These are phyloP conservation scores for Elongisporangium anandrum DNA, from an alignment of 352 stramenopile species.

Conservation along the genomic window DNA sequence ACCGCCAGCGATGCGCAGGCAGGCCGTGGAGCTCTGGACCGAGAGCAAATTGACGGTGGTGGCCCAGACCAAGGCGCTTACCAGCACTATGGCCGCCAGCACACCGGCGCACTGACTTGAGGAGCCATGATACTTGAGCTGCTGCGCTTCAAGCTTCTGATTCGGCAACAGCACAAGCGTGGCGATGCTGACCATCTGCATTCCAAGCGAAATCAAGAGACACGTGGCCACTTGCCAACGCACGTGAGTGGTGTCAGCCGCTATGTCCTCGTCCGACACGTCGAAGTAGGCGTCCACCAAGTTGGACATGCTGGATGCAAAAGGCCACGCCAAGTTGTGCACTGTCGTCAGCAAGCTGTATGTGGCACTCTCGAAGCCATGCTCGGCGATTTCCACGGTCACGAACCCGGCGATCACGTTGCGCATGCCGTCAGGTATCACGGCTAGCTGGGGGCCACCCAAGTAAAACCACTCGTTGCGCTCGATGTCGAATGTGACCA, in stretches of 20 bases:
- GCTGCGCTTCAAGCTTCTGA: slow-evolving; percentile 57
- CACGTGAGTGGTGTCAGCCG: slow-evolving; percentile 45
- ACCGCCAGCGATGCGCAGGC: slow-evolving; percentile 56
- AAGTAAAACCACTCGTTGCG: slow-evolving; percentile 74
- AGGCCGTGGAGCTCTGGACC: slow-evolving; percentile 58
- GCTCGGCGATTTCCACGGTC: slow-evolving; percentile 67
- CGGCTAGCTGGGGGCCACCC: slow-evolving; percentile 43
- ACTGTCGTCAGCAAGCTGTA: slow-evolving; percentile 66
- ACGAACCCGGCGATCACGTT: slow-evolving; percentile 56
- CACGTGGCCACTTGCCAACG: slow-evolving; percentile 59
- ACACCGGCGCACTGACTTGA: slow-evolving; percentile 38
- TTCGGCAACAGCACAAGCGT: slow-evolving; percentile 52
- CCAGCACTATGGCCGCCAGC: slow-evolving; percentile 30
- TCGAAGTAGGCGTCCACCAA: slow-evolving; percentile 50
- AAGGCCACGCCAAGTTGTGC: slow-evolving; percentile 53
- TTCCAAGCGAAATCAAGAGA: slow-evolving; percentile 38
- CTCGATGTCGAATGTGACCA: slow-evolving; percentile 52
- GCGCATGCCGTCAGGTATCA: slow-evolving; percentile 59
- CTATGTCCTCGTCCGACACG: slow-evolving; percentile 55
- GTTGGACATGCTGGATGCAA: slow-evolving; percentile 50
- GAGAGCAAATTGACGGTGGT: slow-evolving; percentile 56
- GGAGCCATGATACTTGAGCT: slow-evolving; percentile 48
- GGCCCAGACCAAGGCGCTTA: slow-evolving; percentile 38
- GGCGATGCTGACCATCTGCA: slow-evolving; percentile 40
- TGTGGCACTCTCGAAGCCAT: slow-evolving; percentile 62